Evolutionary conservation across 2,329 filamentous ascomycete genomes (phyloP).

Genomic region (Xylariaceae sp.): DNA sequence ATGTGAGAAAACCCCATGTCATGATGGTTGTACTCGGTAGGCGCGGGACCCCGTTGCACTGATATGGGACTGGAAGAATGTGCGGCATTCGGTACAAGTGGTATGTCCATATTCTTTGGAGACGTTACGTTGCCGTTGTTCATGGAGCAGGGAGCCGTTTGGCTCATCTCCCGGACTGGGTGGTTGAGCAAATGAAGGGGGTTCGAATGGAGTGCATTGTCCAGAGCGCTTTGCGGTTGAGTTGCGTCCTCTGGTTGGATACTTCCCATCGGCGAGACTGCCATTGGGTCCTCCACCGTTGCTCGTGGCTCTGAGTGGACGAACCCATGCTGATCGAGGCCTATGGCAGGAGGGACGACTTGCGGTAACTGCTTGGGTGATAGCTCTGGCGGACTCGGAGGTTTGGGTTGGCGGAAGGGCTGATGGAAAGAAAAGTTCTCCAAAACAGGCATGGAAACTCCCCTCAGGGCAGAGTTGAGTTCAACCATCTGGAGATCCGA

Average conservation of each 20-base stretch:
- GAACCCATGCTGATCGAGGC: no score
- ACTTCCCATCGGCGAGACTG: no score
- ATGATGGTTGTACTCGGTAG: neutral
- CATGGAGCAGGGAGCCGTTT: no score
- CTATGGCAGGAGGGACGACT: slow-evolving; percentile 9
- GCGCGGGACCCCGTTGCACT: neutral
- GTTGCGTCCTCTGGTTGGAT: no score
- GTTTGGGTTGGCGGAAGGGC: slow-evolving; percentile 15
- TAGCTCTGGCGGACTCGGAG: slow-evolving; percentile 24
- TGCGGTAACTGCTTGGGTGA: slow-evolving; percentile 29
- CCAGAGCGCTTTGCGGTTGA: no score
- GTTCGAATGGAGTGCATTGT: no score
- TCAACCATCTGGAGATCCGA: slow-evolving; percentile 21
- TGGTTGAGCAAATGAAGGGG: no score
- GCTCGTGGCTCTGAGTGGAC: no score
- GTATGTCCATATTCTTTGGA: no score
- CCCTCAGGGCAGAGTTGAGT: slow-evolving; percentile 20
- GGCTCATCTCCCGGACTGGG: no score
- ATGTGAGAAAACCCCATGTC: neutral
- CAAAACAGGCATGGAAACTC: slow-evolving; percentile 27
- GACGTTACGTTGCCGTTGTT: no score
- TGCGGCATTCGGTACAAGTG: slow-evolving; percentile 2
- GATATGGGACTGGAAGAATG: slow-evolving; percentile 1
- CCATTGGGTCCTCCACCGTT: no score
- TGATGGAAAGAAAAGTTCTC: slow-evolving; percentile 26